These are phyloP conservation scores for Salix purpurea DNA, from an alignment of 345 rosid species.

Conservation along the genomic window DNA sequence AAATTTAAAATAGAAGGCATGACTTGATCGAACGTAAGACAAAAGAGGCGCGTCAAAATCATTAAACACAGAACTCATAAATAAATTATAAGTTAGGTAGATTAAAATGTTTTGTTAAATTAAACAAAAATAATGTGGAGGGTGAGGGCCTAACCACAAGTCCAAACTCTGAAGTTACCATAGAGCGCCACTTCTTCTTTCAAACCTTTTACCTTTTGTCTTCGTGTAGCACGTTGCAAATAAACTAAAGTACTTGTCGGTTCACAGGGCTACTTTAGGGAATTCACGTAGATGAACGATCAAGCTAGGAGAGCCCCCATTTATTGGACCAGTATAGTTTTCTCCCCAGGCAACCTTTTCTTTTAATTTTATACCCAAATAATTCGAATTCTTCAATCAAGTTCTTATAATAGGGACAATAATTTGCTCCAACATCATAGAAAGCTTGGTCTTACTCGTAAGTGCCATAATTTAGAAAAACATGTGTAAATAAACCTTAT, in stretches of 20 bases:
- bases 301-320: not conserved
- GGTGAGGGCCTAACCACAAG: not conserved
- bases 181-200: not conserved
- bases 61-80: too few relatives aligned
- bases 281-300: not conserved
- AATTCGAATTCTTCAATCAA: too few relatives aligned
- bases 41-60: too few relatives aligned
- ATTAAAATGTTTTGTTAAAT: not conserved
- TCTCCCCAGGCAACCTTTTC: not conserved
- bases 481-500: not conserved
- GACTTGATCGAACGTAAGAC: too few relatives aligned
- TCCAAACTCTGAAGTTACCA: not conserved
- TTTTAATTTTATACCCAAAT: too few relatives aligned
- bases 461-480: not conserved
- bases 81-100: too few relatives aligned
- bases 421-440: too few relatives aligned
- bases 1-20: too few relatives aligned
- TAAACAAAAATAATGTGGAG: not conserved
- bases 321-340: not conserved
- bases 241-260: conserved; percentile 13
- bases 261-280: conserved; percentile 17
- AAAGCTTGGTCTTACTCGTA: not conserved
- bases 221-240: not conserved
- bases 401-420: too few relatives aligned
- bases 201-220: not conserved